Evolutionary conservation across 176 grass and related monocot species (phyloP), one percentile per base, ranked within the genome.

Genomic region (Bromus sterilis): DNA sequence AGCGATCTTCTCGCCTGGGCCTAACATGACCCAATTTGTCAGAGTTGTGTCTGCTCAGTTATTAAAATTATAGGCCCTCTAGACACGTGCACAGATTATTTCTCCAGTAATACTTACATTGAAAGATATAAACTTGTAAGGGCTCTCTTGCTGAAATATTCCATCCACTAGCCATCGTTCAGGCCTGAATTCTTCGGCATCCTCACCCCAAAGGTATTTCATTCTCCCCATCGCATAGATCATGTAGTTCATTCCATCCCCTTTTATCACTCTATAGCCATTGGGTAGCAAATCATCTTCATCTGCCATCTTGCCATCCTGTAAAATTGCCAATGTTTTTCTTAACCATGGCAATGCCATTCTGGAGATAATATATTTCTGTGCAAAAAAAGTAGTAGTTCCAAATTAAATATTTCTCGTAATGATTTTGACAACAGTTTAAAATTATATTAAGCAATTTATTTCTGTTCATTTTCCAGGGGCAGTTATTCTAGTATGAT

Each of bases 191-290:
- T 86, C 59, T n/a, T 84, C 77, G 2, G 86, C 89, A 35, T 94
- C 89, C 21, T 94, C 66, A 18, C 92, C 92, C 89, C 86, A 94
- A 43, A 94, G 57, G 79, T 82, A 91, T 46, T 53, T 78, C 92
- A 94, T 91, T 46, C 92, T 86, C 25, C 92, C 92, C 88, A 91
- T 94, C 10, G 86, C 83, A 33, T 91, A 94, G 67, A 80, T 85
- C 76, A 86, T 74, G 48, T 91, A 94, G 63, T 48, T 77, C 18
- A 94, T 55, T 25, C 66, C 66, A 60, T 89, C 89, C 39, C 83
- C 83, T 82, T 89, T 80, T 49, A 64, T 69, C 29, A 86, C 77
- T 73, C 70, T 83, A 37, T 78, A 88, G 1, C 89, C 80, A 72
- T 86, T 87, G 36, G 88, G 89, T 36, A 89, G 64, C 3, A 86